Conservation (phyloP, 768 basidiomycete species). For the Leccinum boreale region DNA sequence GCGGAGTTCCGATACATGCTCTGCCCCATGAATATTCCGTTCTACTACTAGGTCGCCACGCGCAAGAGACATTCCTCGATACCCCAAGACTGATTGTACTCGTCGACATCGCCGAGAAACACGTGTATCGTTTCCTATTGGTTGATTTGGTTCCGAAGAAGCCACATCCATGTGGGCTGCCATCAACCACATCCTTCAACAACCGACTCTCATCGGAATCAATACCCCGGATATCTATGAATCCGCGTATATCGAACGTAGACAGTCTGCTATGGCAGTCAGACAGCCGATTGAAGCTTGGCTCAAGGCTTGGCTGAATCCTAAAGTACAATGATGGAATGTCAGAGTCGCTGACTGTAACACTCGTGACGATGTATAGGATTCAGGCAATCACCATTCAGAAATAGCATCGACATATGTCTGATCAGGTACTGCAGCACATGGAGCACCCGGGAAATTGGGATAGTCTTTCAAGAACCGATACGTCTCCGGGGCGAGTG, state of each 20-base stretch:
- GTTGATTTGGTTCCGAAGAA: constrained; percentile 8
- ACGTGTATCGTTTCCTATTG: constrained; percentile 10
- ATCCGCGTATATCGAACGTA: not conserved
- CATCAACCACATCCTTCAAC: constrained; percentile 25
- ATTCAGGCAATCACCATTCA: not conserved
- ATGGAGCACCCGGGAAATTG: too few species aligned
- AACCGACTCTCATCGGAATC: constrained; percentile 25
- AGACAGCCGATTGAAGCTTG: constrained; percentile 9
- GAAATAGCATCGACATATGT: not conserved
- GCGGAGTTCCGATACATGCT: not conserved
- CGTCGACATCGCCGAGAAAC: constrained; percentile 2
- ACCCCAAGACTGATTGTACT: constrained; percentile 3
- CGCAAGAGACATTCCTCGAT: not conserved
- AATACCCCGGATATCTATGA: not conserved
- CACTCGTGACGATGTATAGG: constrained; percentile 12
- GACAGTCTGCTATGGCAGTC: not conserved
- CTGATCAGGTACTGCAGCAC: not conserved
- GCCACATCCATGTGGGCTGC: constrained; percentile 27
- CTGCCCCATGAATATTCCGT: too few species aligned
- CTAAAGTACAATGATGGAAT: constrained; percentile 11
- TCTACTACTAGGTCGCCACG: too few species aligned
- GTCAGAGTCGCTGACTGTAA: not conserved
- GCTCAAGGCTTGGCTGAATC: not conserved
- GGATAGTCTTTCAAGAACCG: too few species aligned
- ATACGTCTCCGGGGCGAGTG: too few species aligned